Percentiles rank a stretch among this genome's conserved stretches.
phyloP scores from a whole-genome alignment of 1,284 basidiomycete species.

The Golubevia sp. region DNA sequence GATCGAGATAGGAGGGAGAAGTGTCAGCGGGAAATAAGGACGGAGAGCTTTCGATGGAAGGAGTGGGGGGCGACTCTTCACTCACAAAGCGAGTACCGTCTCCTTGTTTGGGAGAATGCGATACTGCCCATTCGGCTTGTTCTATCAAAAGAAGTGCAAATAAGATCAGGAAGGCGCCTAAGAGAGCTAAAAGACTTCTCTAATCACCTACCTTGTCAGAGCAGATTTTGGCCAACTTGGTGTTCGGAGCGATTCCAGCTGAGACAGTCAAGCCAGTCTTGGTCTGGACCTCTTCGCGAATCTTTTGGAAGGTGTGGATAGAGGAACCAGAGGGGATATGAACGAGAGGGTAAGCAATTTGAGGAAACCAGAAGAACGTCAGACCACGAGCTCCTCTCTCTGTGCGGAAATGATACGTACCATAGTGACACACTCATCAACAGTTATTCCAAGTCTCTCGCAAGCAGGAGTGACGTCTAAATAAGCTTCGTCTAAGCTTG shows the following conservation, averaged over 20 bases:
- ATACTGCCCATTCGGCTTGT: slow-evolving; percentile 49
- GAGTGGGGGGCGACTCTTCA: no score
- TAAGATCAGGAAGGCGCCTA: background rate
- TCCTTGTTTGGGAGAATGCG: slow-evolving; percentile 31
- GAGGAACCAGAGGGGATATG: no score
- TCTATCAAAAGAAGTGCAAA: no score
- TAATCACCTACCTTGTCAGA: slow-evolving; percentile 45
- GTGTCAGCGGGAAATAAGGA: no score
- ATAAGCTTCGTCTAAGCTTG: slow-evolving; percentile 48
- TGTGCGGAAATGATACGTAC: background rate
- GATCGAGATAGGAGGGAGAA: no score
- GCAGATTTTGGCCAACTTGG: slow-evolving; percentile 55
- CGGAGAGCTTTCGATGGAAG: no score
- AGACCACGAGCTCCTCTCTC: background rate
- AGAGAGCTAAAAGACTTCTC: background rate
- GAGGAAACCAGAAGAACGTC: no score
- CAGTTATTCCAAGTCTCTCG: slow-evolving; percentile 23
- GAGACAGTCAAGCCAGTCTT: slow-evolving; percentile 52
- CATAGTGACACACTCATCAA: slow-evolving; percentile 33
- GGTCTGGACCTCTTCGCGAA: slow-evolving; percentile 34
- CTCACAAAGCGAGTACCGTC: slow-evolving; percentile 32
- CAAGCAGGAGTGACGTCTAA: slow-evolving; percentile 49
- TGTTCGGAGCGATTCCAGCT: slow-evolving; percentile 57
- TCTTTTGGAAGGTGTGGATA: no score
- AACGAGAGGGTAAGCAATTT: no score